Evolutionary conservation across 2,329 filamentous ascomycete species (phyloP), one percentile per base, ranked within the genome.

Genomic region (Ophiocordyceps sinensis): DNA sequence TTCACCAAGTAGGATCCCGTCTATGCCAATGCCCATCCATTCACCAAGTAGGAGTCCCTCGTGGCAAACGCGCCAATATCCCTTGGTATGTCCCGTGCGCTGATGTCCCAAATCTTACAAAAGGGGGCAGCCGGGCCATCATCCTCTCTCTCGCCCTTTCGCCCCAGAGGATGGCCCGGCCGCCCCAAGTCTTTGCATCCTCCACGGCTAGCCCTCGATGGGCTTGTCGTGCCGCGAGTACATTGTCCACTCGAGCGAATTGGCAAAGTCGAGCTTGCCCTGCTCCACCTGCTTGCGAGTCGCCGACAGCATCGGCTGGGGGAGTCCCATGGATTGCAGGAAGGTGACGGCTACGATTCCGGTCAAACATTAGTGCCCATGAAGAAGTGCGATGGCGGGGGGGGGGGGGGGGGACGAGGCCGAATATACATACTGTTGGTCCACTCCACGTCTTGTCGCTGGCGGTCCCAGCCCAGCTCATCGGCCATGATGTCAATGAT

Each of bases 401-500:
- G 5, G 9, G 19, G 3, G 32, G 9, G n/a, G 15, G n/a, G 15
- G n/a, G 5, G 9, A 35, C n/a, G 32, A 17, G n/a, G 32, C 14
- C 9, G 10, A 9, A 9, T 5, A 17, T 15, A 17, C 32, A 6
- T 17, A 35, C 32, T 17, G 9, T 35, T 4, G 70, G 56, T 79
- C 79, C 47, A 67, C 53, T 65, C 63, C 0, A 50, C 45, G 19
- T 76, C 66, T 60, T 77, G 78, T 43, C 81, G 65, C 42, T 66
- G 65, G 39, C 60, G 60, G 49, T 66, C 69, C 81, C 81, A 86
- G 38, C 70, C 61, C 37, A 85, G 64, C 59, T 86, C 80, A 47
- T 79, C 75, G 26, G 63, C 71, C 77, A 86, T 84, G 39, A 85
- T 59, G 52, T 85, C 81, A 47, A 86, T 82, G 41, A 86, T 74